A percentile compares a stretch with the other conserved stretches of the same genome.
These are phyloP conservation scores for Brassica carinata DNA, from an alignment of 345 rosid genomes.

Conservation along the genomic window DNA sequence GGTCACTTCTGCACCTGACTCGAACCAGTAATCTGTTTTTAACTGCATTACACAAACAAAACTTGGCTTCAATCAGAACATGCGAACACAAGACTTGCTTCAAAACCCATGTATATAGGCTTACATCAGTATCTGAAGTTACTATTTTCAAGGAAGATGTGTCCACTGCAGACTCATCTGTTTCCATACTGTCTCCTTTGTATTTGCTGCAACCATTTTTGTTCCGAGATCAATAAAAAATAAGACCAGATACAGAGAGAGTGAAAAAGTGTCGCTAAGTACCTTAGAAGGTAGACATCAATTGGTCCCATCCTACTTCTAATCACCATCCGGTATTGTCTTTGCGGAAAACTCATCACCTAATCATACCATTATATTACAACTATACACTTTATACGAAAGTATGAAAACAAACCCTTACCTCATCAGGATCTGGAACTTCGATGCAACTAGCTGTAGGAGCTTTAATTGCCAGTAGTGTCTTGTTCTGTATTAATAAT, in stretches of 20 bases:
- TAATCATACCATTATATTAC: conserved; percentile 30
- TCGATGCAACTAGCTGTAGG: conserved; percentile 71
- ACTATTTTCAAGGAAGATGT: conserved; percentile 59
- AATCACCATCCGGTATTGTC: conserved; percentile 63
- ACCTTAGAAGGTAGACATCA: conserved; percentile 68
- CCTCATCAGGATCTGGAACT: conserved; percentile 82
- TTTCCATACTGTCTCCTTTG: conserved; percentile 44
- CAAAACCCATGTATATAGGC: conserved; percentile 3
- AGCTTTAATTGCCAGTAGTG: conserved; percentile 67
- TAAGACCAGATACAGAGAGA: neutral
- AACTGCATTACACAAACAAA: conserved; percentile 43
- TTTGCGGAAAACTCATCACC: conserved; percentile 54
- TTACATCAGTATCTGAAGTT: conserved; percentile 59
- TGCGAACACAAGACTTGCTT: neutral
- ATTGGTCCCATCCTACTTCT: conserved; percentile 74
- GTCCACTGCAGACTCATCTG: conserved; percentile 32
- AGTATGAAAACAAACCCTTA: conserved; percentile 10
- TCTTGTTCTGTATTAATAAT: conserved; percentile 53
- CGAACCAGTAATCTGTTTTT: conserved; percentile 75
- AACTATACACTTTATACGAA: neutral
- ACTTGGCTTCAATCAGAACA: neutral
- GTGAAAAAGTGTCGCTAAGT: neutral
- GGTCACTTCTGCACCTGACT: conserved; percentile 54
- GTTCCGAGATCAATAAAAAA: conserved; percentile 4
- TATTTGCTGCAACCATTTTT: conserved; percentile 53